These are phyloP conservation scores for Infundibulicybe gibba DNA, from an alignment of 768 basidiomycete genomes.

Conservation along the genomic window DNA sequence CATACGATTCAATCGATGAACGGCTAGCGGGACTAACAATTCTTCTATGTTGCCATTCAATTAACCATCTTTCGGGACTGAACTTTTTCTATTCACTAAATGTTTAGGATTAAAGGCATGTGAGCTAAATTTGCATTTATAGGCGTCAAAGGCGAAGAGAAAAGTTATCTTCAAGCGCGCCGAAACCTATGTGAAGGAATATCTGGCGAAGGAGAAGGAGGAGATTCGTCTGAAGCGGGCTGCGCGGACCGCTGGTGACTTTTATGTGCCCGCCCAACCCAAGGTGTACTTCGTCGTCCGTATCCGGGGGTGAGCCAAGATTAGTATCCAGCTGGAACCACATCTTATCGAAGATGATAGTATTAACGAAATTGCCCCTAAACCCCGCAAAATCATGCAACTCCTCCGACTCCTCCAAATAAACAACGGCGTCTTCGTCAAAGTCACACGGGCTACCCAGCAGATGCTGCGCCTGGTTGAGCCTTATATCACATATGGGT, in stretches of 20 bases:
- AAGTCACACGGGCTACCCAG: constrained; percentile 92
- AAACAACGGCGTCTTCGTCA: constrained; percentile 99
- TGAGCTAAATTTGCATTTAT: constrained; percentile 7
- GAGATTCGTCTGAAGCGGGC: constrained; percentile 93
- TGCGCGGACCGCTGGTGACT: constrained; percentile 89
- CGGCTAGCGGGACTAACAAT: constrained; percentile 67
- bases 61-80: constrained; percentile 98
- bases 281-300: constrained; percentile 98
- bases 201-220: constrained; percentile 88
- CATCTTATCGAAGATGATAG: constrained; percentile 33
- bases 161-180: constrained; percentile 99
- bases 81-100: constrained; percentile 12
- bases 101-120: background rate
- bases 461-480: constrained; percentile 98
- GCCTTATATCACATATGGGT: constrained; percentile 98
- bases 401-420: constrained; percentile 98
- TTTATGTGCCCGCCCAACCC: constrained; percentile 95
- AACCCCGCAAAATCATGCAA: constrained; percentile 98
- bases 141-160: constrained; percentile 91
- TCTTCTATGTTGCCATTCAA: constrained; percentile 74
- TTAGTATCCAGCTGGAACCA: background rate
- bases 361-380: constrained; percentile 99
- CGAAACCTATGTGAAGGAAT: constrained; percentile 97
- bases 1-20: constrained; percentile 70
- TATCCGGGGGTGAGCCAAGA: constrained; percentile 81